Conservation (phyloP, 2,329 filamentous ascomycete species). For the Aspergillus quadricinctus region DNA sequence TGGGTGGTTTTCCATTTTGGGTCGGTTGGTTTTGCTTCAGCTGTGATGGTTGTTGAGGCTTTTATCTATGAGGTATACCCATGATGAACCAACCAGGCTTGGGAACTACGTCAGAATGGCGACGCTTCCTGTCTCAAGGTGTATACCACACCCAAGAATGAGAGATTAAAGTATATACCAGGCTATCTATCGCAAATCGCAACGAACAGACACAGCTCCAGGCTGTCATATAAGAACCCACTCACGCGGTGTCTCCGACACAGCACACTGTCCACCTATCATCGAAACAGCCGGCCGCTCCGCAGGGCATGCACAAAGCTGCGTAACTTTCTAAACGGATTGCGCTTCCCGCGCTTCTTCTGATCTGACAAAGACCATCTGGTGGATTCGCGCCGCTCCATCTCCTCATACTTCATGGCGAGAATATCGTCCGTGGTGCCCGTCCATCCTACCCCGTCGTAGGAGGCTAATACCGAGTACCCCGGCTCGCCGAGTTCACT, state of each 20-base stretch:
- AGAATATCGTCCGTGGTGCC: constrained; percentile 14
- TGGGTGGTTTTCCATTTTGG: neutral
- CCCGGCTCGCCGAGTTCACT: constrained; percentile 31
- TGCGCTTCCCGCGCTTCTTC: neutral
- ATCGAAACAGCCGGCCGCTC: neutral
- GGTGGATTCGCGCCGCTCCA: neutral
- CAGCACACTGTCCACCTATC: neutral
- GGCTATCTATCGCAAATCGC: neutral
- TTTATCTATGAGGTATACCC: neutral
- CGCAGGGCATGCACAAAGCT: neutral
- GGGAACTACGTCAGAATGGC: neutral
- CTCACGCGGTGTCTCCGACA: neutral
- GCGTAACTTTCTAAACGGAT: neutral
- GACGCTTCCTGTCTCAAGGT: neutral
- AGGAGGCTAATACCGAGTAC: constrained; percentile 23
- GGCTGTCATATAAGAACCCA: neutral
- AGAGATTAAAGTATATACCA: neutral
- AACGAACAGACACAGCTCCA: neutral
- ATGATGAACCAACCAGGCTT: neutral
- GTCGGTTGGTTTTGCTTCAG: too few relatives aligned
- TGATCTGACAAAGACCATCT: neutral
- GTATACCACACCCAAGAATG: neutral
- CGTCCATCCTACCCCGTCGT: constrained; percentile 20
- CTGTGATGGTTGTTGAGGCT: too few relatives aligned
- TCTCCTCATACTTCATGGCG: neutral